Evolutionary conservation across 306 rosid genomes (phyloP).

Genomic region (Quercus suber): DNA sequence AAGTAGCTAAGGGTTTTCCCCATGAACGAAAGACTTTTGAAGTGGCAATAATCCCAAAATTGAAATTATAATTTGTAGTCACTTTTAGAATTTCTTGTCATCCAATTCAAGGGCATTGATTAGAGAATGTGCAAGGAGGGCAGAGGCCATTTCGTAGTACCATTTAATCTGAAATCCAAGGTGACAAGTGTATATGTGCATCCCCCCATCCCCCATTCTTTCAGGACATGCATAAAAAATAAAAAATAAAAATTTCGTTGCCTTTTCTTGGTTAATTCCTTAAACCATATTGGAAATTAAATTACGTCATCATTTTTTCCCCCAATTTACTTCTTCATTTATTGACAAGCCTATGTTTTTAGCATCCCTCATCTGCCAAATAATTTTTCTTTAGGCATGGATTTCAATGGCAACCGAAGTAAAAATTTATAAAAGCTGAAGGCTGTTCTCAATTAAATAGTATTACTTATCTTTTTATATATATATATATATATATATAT

Average conservation of each 20-base stretch:
- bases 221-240: not conserved
- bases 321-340: no score
- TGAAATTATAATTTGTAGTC: not conserved
- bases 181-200: not conserved
- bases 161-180: not conserved
- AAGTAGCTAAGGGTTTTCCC: not conserved
- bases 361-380: not conserved
- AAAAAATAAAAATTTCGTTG: not conserved
- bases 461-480: not conserved
- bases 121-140: not conserved
- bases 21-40: not conserved
- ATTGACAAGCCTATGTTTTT: not conserved
- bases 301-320: not conserved
- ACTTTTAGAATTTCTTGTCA: not conserved
- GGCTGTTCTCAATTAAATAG: not conserved
- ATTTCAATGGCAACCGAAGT: slow-evolving; percentile 1
- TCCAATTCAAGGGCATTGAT: not conserved
- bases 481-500: no score
- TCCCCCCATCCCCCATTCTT: not conserved
- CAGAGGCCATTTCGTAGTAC: not conserved
- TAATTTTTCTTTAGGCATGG: not conserved
- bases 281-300: not conserved
- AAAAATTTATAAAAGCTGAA: not conserved
- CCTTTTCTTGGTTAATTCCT: not conserved
- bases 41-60: not conserved